Evolutionary conservation across 805 yeast genomes (phyloP), one percentile per base, ranked within the genome.

Genomic region (Babjeviella inositovora): DNA sequence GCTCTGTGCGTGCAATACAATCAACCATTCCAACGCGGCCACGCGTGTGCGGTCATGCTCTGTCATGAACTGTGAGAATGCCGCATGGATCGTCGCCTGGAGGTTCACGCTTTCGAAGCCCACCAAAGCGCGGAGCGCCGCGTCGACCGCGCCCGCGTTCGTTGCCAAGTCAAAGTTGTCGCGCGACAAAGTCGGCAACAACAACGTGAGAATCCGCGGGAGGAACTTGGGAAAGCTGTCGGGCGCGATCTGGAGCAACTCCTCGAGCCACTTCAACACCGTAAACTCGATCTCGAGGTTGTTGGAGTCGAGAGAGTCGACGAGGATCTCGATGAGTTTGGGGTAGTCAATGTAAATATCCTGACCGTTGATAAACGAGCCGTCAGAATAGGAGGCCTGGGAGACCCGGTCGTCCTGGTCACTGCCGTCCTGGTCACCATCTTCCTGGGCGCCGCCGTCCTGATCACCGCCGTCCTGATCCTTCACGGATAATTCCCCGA

Each of bases 21-120:
- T 69, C 15, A 90, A 54, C 98, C 98, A 90, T 32, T 85, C 93
- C 17, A 90, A 51, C 13, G 90, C 73, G 0, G 92, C 81, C 16
- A 82, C 60, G 28, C 90, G 62, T 0, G 95, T 77, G 14, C 72
- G 69, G 30, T 82, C 93, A 34, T 79, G 73, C 25, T 76, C 81
- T 32, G 68, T 71, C 28, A 69, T 47, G 30, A 77, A 70, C 39
- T 84, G 93, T 19, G 69, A 42, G 4, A 81, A 72, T 26, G 87
- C 56, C 4, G 75, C 71, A 28, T 71, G 70, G 19, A 84, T 70
- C 1, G 82, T 70, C 5, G 75, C n/a, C n/a, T n/a, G n/a, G 12
- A 19, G 27, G 10, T 28, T 16, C 14, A n/a, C 7, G 11, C 7
- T 19, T 8, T 10, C 7, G 8, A 19, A 7, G n/a, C 13, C 8